These are phyloP conservation scores for Ascocoryne sarcoides DNA, from an alignment of 2,329 filamentous ascomycete species.

Conservation along the genomic window DNA sequence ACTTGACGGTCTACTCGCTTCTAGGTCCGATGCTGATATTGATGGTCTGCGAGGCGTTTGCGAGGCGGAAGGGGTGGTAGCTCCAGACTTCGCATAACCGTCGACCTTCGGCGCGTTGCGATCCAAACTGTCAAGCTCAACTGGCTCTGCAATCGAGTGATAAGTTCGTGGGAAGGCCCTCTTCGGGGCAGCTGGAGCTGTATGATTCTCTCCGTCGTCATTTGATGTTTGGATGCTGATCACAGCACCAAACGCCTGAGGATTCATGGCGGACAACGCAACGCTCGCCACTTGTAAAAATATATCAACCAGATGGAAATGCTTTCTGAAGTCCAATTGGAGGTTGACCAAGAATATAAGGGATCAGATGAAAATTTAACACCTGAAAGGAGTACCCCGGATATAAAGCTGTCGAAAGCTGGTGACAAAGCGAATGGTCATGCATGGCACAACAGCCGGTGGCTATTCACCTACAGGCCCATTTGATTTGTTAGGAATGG, in stretches of 20 bases:
- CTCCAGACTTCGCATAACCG: constrained; percentile 13
- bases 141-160: constrained; percentile 22
- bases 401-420: too few relatives aligned
- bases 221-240: constrained; percentile 20
- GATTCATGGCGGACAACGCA: constrained; percentile 20
- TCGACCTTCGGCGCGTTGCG: constrained; percentile 15
- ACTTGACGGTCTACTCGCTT: constrained; percentile 45
- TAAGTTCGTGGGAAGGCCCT: constrained; percentile 24
- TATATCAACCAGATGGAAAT: too few relatives aligned
- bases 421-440: too few relatives aligned
- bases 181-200: constrained; percentile 19
- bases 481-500: too few relatives aligned
- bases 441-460: too few relatives aligned
- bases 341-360: neutral
- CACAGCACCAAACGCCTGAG: constrained; percentile 20
- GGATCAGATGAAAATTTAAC: neutral
- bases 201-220: constrained; percentile 3
- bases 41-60: constrained; percentile 14
- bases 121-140: constrained; percentile 24
- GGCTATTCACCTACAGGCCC: too few relatives aligned
- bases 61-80: constrained; percentile 17
- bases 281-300: too few relatives aligned
- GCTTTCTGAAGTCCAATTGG: too few relatives aligned
- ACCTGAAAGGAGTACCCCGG: neutral
- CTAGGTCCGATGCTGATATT: constrained; percentile 25